A percentile compares a stretch with the other conserved stretches of the same genome.
Conservation (phyloP, 73 alveolate species). For the Effrenium voratum region DNA sequence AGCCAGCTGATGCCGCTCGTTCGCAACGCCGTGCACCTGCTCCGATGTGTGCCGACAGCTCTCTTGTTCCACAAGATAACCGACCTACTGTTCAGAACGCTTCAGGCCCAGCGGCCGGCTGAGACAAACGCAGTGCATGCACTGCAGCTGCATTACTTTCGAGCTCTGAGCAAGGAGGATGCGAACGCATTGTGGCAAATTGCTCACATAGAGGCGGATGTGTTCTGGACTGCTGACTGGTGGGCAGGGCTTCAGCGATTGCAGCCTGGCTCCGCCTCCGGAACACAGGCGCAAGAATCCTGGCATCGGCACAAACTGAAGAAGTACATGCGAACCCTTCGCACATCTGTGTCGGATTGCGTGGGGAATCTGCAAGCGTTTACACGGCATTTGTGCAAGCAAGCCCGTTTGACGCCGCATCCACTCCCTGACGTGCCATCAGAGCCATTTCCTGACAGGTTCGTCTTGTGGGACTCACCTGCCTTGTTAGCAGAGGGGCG, state of each 20-base stretch:
- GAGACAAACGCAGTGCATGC: background rate
- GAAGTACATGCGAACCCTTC: background rate
- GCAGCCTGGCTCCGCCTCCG: slow-evolving; percentile 43
- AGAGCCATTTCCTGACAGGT: slow-evolving; percentile 26
- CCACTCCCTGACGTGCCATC: slow-evolving; percentile 17
- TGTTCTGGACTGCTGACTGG: background rate
- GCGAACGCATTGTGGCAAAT: background rate
- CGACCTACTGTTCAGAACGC: background rate
- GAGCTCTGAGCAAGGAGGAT: background rate
- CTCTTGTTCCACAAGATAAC: background rate
- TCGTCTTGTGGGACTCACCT: background rate
- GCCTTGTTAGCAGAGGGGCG: slow-evolving; percentile 19
- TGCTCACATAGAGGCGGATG: background rate
- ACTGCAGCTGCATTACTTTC: background rate
- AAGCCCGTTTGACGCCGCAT: background rate
- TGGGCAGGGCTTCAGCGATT: slow-evolving; percentile 24
- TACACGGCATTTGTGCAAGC: background rate
- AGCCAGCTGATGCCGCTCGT: background rate
- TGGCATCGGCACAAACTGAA: background rate
- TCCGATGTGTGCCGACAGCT: background rate
- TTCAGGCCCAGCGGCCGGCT: background rate
- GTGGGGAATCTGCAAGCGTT: background rate
- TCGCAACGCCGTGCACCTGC: background rate
- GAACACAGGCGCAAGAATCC: slow-evolving; percentile 62
- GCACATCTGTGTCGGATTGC: background rate